phyloP scores from a whole-genome alignment of 306 rosid species.

The Sphenostylis stenocarpa region DNA sequence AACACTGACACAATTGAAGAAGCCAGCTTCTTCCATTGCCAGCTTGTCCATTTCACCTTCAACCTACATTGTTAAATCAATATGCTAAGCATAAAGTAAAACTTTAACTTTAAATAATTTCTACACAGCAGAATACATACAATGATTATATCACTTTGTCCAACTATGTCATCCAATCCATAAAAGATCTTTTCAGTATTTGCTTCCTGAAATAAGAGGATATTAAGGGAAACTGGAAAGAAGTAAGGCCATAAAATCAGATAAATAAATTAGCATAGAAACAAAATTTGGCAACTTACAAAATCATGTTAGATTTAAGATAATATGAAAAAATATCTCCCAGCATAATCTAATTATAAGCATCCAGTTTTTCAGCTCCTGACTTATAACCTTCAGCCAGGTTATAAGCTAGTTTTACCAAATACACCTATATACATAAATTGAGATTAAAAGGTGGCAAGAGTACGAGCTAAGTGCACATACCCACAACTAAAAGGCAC shows the following conservation, averaged over 20 bases:
- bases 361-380: no score
- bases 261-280: not conserved
- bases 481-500: not conserved
- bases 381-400: no score
- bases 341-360: not conserved
- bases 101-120: not conserved
- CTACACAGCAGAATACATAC: slow-evolving; percentile 49
- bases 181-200: slow-evolving; percentile 86
- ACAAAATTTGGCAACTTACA: not conserved
- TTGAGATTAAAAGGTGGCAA: not conserved
- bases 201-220: slow-evolving; percentile 68
- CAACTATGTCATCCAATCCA: slow-evolving; percentile 84
- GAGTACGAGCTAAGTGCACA: not conserved
- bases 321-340: slow-evolving; percentile 8
- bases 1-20: slow-evolving; percentile 86
- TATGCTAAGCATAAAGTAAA: slow-evolving; percentile 22
- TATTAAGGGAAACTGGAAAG: not conserved
- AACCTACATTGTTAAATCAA: slow-evolving; percentile 56
- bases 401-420: no score
- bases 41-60: slow-evolving; percentile 99
- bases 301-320: not conserved
- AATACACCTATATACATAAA: not conserved
- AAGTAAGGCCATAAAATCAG: not conserved
- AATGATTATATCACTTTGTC: slow-evolving; percentile 73
- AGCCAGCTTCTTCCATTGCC: slow-evolving; percentile 98